Percentiles rank a stretch among this genome's conserved stretches.
Evolutionary conservation across 106 monocot genomes (phyloP).

Genomic region (Amphibolis antarctica): DNA sequence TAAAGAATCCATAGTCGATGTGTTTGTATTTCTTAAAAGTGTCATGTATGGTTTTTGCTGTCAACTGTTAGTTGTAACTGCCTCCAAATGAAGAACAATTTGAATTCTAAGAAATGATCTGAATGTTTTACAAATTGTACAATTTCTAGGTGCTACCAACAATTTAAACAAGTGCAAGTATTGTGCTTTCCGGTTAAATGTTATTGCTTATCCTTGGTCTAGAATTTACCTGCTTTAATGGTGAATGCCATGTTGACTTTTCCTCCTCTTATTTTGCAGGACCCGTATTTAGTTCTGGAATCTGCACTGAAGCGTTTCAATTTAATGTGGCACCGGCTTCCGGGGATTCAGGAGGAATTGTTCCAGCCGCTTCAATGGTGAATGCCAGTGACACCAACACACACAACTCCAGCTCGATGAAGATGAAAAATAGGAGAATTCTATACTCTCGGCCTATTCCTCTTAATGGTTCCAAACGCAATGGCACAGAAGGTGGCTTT

Average conservation of each 20-base stretch:
- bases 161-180: too few relatives aligned
- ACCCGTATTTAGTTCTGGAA: conserved; percentile 73
- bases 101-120: too few relatives aligned
- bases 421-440: conserved; percentile 52
- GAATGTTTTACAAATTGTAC: too few relatives aligned
- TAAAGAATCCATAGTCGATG: too few relatives aligned
- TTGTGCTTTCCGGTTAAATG: too few relatives aligned
- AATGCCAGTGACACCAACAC: conserved; percentile 29
- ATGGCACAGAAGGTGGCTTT: conserved; percentile 27
- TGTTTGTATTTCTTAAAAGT: too few relatives aligned
- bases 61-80: too few relatives aligned
- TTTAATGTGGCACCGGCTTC: conserved; percentile 50
- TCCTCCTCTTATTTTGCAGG: conserved; percentile 38
- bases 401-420: conserved; percentile 11
- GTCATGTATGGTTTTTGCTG: too few relatives aligned
- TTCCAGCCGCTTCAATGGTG: conserved; percentile 33
- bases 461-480: conserved; percentile 27
- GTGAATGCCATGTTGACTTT: background rate
- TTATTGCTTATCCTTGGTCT: too few relatives aligned
- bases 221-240: too few relatives aligned
- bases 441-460: conserved; percentile 37
- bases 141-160: too few relatives aligned
- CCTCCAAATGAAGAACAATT: too few relatives aligned
- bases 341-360: conserved; percentile 27
- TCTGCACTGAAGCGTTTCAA: conserved; percentile 93